Conservation (phyloP, 768 basidiomycete genomes). For the Leccinum longicurvipes region DNA sequence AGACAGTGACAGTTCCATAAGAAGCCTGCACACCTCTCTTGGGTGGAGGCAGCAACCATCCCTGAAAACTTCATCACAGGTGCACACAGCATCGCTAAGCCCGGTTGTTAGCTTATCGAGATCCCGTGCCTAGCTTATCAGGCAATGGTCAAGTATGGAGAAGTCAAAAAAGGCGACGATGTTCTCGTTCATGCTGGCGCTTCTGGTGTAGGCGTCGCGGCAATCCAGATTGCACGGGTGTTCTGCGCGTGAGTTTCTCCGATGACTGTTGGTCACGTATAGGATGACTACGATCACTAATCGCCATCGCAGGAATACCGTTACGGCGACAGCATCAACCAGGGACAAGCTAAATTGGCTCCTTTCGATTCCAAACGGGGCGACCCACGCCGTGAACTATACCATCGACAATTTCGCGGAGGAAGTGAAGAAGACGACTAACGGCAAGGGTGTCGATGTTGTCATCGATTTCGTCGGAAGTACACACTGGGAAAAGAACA, state of each 20-base stretch:
- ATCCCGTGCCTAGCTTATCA: conserved; percentile 47
- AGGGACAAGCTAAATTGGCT: conserved; percentile 80
- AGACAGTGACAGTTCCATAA: no score
- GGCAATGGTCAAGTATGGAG: conserved; percentile 62
- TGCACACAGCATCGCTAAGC: conserved; percentile 28
- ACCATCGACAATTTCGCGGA: conserved; percentile 78
- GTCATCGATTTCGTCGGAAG: conserved; percentile 83
- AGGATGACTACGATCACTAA: conserved; percentile 5
- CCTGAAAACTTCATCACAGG: conserved; percentile 90
- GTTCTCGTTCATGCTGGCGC: conserved; percentile 91
- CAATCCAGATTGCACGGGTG: conserved; percentile 79
- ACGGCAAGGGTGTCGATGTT: conserved; percentile 72
- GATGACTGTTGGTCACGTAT: background rate
- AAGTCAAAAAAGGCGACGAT: conserved; percentile 64
- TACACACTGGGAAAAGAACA: conserved; percentile 70
- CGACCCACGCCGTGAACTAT: conserved; percentile 81
- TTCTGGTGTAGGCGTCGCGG: conserved; percentile 85
- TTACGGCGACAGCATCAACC: conserved; percentile 85
- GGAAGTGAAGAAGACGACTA: conserved; percentile 65
- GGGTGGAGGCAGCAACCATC: conserved; percentile 82
- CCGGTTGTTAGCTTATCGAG: conserved; percentile 1
- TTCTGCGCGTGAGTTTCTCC: conserved; percentile 61
- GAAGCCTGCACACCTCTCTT: conserved; percentile 75
- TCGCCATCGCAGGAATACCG: conserved; percentile 45
- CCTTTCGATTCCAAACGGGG: conserved; percentile 58